phyloP scores from a whole-genome alignment of 192 early-diverging fungal genomes.

The Coemansia sp. region DNA sequence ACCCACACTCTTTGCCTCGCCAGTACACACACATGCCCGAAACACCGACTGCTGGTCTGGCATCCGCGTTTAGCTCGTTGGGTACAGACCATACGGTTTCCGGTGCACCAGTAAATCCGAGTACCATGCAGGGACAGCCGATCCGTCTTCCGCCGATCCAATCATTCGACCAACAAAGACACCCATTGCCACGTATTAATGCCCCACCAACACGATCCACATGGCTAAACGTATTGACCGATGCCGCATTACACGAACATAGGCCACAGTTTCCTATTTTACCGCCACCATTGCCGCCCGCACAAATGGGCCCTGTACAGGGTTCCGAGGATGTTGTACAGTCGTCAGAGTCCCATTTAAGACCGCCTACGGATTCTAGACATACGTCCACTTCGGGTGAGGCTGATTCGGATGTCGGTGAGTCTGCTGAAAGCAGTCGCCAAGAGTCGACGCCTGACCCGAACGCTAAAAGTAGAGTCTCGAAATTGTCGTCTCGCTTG shows the following conservation, averaged over 20 bases:
- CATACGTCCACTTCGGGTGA: neutral
- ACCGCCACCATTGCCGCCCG: neutral
- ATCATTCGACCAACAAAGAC: constrained; percentile 28
- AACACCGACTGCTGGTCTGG: constrained; percentile 36
- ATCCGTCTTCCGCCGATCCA: constrained; percentile 45
- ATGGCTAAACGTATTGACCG: constrained; percentile 6
- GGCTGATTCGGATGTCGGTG: neutral
- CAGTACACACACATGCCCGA: constrained; percentile 12
- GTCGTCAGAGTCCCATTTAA: neutral
- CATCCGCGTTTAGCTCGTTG: constrained; percentile 30
- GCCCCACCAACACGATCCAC: neutral
- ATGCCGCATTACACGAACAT: neutral
- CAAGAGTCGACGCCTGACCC: neutral
- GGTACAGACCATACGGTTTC: constrained; percentile 5
- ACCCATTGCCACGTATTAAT: neutral
- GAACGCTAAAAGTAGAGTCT: neutral
- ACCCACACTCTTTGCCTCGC: neutral
- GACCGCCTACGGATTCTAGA: neutral
- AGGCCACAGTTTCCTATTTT: neutral
- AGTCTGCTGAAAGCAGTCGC: neutral
- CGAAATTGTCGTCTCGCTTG: neutral
- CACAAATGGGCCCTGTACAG: neutral
- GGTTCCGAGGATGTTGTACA: neutral
- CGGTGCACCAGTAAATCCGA: neutral
- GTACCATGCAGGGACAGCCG: neutral